Conservation (phyloP, 163 green algal genomes). For the Chloromonas sp. region DNA sequence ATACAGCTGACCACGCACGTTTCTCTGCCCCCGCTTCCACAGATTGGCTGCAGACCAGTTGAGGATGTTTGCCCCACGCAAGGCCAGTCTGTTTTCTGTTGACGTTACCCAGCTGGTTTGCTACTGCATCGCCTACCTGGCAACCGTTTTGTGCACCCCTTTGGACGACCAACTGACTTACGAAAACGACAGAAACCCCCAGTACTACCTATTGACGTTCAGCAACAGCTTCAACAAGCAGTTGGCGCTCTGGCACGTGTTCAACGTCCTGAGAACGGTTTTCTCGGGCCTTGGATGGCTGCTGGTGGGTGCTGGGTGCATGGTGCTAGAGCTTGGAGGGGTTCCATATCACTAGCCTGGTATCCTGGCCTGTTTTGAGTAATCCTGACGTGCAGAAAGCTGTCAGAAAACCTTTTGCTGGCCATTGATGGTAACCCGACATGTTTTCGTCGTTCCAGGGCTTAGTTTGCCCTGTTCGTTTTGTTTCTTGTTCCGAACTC, state of each 20-base stretch:
- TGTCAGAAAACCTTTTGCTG: no score
- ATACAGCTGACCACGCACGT: no score
- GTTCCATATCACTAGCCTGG: no score
- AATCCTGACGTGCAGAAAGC: no score
- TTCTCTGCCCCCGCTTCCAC: neutral
- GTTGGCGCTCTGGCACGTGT: constrained; percentile 17
- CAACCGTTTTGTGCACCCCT: constrained; percentile 20
- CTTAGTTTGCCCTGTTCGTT: no score
- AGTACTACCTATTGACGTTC: constrained; percentile 3
- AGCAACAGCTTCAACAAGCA: neutral
- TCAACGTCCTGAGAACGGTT: constrained; percentile 14
- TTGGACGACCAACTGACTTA: constrained; percentile 24
- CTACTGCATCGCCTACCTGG: constrained; percentile 15
- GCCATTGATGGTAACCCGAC: no score
- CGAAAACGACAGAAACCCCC: neutral
- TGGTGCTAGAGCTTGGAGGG: no score
- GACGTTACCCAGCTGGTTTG: constrained; percentile 9
- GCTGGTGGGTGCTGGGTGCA: constrained; percentile 4
- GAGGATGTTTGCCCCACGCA: neutral
- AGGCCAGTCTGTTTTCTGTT: constrained; percentile 11
- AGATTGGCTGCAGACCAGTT: neutral
- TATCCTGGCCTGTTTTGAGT: no score
- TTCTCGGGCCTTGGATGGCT: constrained; percentile 11
- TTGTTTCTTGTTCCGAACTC: no score
- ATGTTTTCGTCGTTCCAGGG: no score